Evolutionary conservation across 768 basidiomycete genomes (phyloP), one percentile per base, ranked within the genome.

Genomic region (Boletus speciosus): DNA sequence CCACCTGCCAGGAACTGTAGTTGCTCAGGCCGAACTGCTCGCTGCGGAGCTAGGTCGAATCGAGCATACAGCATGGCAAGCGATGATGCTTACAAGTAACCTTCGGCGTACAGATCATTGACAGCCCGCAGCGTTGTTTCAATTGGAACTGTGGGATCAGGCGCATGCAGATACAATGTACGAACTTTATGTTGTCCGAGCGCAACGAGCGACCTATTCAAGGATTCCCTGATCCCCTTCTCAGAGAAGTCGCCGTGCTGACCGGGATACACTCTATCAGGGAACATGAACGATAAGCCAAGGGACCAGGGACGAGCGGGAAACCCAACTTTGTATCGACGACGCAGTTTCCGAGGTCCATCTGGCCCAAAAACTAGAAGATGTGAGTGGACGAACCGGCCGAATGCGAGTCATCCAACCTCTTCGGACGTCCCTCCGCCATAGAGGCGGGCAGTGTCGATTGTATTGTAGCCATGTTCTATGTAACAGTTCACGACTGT

Each of bases 101-200:
- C 80, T 61, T 79, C 76, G 50, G 76, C 71, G 71, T 82, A 70
- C 23, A 80, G 61, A 10, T 78, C 70, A 61, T 83, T 67, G 51
- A 79, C 71, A 2, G 71, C 75, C 54, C 69, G 73, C 25, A 82
- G 55, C 0, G 79, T 81, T 11, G 71, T 75, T 42, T 75, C 74
- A 58, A 76, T 80, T 1, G 76, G 74, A 9, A 73, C 75, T 8
- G 67, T 71, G 40, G 75, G 72, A 61, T 80, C 76, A 0, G 74
- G 74, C 5, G 66, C 69, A 54, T 81, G 82, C 0, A 84, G 70
- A 64, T 81, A 83, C 6, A 56, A 19, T 3, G 34, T 56, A 34
- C 56, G 60, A 21, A 62, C 48, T 14, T 52, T 58, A 27, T 59
- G 52, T 36, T 57, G 50, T 11, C 55, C 41, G 19, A 64, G 54